phyloP scores from a whole-genome alignment of 331 rosid species.

The Rhamnella rubrinervis region DNA sequence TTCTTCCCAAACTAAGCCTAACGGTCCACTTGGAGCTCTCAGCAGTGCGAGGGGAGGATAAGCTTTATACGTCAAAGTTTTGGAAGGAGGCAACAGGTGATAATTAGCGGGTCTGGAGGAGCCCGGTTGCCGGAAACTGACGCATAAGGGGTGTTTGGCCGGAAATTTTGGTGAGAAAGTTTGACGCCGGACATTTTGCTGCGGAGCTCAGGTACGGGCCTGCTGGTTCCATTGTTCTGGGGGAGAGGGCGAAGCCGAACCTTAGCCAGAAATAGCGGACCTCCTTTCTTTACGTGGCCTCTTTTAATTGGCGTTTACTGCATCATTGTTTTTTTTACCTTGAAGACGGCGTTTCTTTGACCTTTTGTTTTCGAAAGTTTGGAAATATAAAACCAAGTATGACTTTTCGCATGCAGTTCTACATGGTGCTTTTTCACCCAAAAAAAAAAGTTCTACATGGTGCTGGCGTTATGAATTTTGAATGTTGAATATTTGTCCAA shows the following conservation, averaged over 20 bases:
- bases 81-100: conserved; percentile 20
- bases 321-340: too few species aligned
- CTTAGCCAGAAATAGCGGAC: too few species aligned
- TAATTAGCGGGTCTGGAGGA: conserved; percentile 17
- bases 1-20: conserved; percentile 55
- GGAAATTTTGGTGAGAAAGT: conserved; percentile 37
- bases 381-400: too few species aligned
- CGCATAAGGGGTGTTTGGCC: conserved; percentile 37
- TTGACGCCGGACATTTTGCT: conserved; percentile 42
- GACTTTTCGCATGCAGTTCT: too few species aligned
- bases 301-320: too few species aligned
- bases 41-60: neutral
- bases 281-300: too few species aligned
- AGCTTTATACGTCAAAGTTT: conserved; percentile 18
- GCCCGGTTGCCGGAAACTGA: conserved; percentile 29
- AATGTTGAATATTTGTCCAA: too few species aligned
- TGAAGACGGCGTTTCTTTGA: too few species aligned
- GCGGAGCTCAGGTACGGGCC: neutral
- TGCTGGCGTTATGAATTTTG: too few species aligned
- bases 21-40: conserved; percentile 45
- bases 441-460: too few species aligned
- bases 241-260: neutral
- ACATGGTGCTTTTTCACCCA: too few species aligned
- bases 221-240: neutral
- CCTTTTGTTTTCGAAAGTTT: too few species aligned